Evolutionary conservation across 164 flowering plant species (phyloP), one percentile per base, ranked within the genome.

Genomic region (Dillenia suffruticosa): DNA sequence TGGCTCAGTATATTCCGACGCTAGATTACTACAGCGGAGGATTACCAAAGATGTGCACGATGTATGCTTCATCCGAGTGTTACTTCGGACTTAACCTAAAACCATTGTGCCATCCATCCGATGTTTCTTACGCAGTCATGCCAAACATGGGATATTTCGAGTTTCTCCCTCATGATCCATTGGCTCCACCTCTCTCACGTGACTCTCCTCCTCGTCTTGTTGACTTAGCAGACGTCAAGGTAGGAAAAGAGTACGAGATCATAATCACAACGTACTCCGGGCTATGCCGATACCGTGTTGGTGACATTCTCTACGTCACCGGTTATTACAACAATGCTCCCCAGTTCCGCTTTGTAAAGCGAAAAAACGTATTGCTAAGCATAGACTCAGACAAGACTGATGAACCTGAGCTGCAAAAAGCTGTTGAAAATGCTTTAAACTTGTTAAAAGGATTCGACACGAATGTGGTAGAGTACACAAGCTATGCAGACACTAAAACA

Each of bases 21-120:
- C 75, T 89, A 9, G 81, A 86, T 2, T 85, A 76, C 53, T 89
- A 83, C 72, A 82, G 92, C 43, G 77, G 77, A 2, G 87, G 89
- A 5, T 45, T 89, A 22, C 96, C 96, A 0, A 51, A 69, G 62
- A 72, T 82, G 1, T 81, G 92, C 71, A 86, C 96, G 46, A 89
- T 89, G 96, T 89, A 89, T 45, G 96, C 92, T 0, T 89, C 96
- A 0, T 89, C 92, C 0, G 96, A 89, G 72, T 84, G 96, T 57
- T 89, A 81, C 64, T 83, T 86, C 44, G 92, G 90, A 6, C 79
- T 86, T 6, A 88, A 88, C 62, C 78, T 88, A 6, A 78, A 67
- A 9, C 95, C 95, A 10, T 76, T 86, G 83, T 67, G 63, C 51
- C 63, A 77, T 46, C 96, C 96, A 1, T 77, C 84, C 0, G 85